Conservation (phyloP, 306 rosid genomes). For the Fragaria iinumae region DNA sequence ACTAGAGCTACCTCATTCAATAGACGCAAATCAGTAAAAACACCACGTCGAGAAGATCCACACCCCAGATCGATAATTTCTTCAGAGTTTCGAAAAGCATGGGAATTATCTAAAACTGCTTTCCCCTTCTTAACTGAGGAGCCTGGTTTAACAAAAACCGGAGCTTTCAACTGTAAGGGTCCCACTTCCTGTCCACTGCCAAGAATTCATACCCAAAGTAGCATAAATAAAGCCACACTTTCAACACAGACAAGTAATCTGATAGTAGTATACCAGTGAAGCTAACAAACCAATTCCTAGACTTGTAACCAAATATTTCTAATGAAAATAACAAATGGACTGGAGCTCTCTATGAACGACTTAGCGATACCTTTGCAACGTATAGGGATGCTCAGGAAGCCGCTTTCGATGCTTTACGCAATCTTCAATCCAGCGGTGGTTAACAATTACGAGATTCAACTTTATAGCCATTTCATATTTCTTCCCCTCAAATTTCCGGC, state of each 20-base stretch:
- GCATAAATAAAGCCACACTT: too few relatives aligned
- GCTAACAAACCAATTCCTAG: too few relatives aligned
- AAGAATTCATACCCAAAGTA: conserved; percentile 14
- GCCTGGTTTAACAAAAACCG: conserved; percentile 29
- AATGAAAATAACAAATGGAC: not conserved
- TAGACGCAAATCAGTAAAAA: conserved; percentile 36
- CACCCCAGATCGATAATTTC: conserved; percentile 23
- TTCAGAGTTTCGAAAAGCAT: conserved; percentile 30
- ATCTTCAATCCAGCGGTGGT: conserved; percentile 89
- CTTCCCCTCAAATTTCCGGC: conserved; percentile 72
- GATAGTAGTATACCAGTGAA: too few relatives aligned
- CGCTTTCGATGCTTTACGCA: conserved; percentile 69
- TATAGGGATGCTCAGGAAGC: conserved; percentile 65
- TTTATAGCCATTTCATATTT: conserved; percentile 59
- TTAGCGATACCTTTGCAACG: conserved; percentile 49
- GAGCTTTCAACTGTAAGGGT: conserved; percentile 53
- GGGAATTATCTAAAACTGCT: conserved; percentile 29
- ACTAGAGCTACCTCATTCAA: conserved; percentile 46
- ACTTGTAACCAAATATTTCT: too few relatives aligned
- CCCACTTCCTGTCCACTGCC: conserved; percentile 81
- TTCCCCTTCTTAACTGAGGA: conserved; percentile 28
- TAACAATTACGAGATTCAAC: conserved; percentile 44
- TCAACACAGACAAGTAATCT: too few relatives aligned
- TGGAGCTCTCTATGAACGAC: not conserved
- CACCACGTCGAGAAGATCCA: conserved; percentile 35